A percentile compares a stretch with the other conserved stretches of the same genome.
phyloP scores from a whole-genome alignment of 345 rosid species.

The Capsella bursapastoris region DNA sequence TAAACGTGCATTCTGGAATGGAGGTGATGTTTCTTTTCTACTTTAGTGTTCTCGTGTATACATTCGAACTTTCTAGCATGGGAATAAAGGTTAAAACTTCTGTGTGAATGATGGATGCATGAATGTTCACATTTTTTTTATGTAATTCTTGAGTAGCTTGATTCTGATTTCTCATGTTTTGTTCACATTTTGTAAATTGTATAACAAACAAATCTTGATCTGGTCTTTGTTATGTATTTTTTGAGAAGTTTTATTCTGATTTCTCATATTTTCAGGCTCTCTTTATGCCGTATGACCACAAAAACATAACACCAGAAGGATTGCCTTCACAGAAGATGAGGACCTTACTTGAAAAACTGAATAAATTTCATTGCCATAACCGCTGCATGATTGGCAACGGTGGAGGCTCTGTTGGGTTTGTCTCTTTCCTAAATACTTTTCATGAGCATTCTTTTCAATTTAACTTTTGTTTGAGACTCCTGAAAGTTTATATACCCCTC shows the following conservation, averaged over 20 bases:
- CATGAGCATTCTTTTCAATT: background rate
- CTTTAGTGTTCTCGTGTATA: background rate
- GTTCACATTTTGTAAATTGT: background rate
- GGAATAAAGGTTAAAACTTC: background rate
- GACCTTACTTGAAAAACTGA: constrained; percentile 71
- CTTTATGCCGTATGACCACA: constrained; percentile 99
- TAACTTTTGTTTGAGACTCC: background rate
- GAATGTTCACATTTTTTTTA: background rate
- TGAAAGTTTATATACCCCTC: constrained; percentile 1
- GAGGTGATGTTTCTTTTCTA: constrained; percentile 52
- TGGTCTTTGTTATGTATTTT: constrained; percentile 7
- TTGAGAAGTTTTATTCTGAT: constrained; percentile 20
- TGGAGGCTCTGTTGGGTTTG: constrained; percentile 98
- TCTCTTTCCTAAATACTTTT: constrained; percentile 8
- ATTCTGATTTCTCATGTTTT: constrained; percentile 29
- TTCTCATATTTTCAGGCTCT: constrained; percentile 62
- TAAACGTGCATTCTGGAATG: constrained; percentile 98
- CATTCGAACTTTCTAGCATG: background rate
- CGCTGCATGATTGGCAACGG: constrained; percentile 94
- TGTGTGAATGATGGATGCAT: background rate
- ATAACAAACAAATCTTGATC: background rate
- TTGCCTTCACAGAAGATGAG: constrained; percentile 64
- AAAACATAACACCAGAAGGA: constrained; percentile 81
- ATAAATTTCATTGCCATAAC: constrained; percentile 70
- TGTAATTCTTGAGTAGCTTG: constrained; percentile 11